Evolutionary conservation across 2,329 filamentous ascomycete species (phyloP).

Genomic region (Colletotrichum endophyticum): DNA sequence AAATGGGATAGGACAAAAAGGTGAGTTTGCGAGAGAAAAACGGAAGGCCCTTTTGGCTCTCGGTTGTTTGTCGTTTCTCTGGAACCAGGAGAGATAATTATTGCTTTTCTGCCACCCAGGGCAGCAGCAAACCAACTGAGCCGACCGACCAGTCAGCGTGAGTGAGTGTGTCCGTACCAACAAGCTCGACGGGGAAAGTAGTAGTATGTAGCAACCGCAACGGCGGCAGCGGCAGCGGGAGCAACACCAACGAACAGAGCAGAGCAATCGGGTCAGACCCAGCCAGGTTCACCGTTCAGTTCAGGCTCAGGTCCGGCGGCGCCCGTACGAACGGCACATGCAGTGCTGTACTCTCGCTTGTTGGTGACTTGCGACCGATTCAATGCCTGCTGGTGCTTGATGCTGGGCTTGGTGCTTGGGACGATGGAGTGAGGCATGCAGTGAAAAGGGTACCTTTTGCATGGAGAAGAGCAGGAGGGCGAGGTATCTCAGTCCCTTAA

Average conservation of each 20-base stretch:
- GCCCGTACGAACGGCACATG: slow-evolving; percentile 13
- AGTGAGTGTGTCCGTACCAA: slow-evolving; percentile 1
- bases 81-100: slow-evolving; percentile 20
- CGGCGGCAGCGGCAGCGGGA: neutral
- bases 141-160: neutral
- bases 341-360: slow-evolving; percentile 3
- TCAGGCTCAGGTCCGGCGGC: slow-evolving; percentile 2
- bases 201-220: neutral
- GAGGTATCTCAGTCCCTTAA: neutral
- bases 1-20: neutral
- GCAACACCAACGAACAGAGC: neutral
- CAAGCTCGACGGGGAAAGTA: neutral
- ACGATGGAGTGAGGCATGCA: neutral
- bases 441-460: neutral
- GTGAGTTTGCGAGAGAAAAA: slow-evolving; percentile 5
- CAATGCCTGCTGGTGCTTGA: neutral
- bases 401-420: neutral
- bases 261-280: neutral
- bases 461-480: neutral
- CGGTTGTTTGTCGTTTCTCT: slow-evolving; percentile 17
- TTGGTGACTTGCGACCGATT: neutral
- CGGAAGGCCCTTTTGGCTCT: slow-evolving; percentile 10
- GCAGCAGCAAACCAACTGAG: neutral
- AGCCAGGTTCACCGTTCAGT: neutral
- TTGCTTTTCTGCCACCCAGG: slow-evolving; percentile 19